A percentile compares a stretch with the other conserved stretches of the same genome.
phyloP scores from a whole-genome alignment of 768 basidiomycete species.

The Mycena alexandri region DNA sequence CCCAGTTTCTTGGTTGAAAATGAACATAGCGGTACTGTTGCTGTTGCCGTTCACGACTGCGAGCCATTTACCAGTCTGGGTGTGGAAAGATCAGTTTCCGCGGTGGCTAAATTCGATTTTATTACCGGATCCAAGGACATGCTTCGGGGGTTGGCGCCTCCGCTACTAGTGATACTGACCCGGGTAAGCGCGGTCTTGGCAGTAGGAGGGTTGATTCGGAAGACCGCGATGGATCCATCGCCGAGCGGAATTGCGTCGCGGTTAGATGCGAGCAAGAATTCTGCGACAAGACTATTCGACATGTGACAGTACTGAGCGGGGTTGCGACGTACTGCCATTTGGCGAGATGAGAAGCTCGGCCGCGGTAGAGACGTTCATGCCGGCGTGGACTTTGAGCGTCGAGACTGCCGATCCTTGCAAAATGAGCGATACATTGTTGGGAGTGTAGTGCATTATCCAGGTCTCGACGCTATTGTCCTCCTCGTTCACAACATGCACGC shows the following conservation, averaged over 20 bases:
- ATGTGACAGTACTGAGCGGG: neutral
- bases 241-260: slow-evolving; percentile 21
- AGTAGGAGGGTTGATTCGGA: slow-evolving; percentile 28
- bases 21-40: slow-evolving; percentile 31
- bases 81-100: neutral
- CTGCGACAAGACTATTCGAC: neutral
- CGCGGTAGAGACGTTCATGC: slow-evolving; percentile 29
- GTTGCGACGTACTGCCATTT: slow-evolving; percentile 23
- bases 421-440: slow-evolving; percentile 21
- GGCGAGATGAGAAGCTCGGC: slow-evolving; percentile 31
- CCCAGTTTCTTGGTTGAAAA: slow-evolving; percentile 26
- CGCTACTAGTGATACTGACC: slow-evolving; percentile 31
- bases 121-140: slow-evolving; percentile 32
- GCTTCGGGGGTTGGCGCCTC: slow-evolving; percentile 29
- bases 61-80: slow-evolving; percentile 28
- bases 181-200: slow-evolving; percentile 29
- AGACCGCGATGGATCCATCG: slow-evolving; percentile 27
- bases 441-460: slow-evolving; percentile 33
- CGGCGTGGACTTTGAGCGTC: slow-evolving; percentile 19
- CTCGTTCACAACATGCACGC: slow-evolving; percentile 30
- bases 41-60: slow-evolving; percentile 30
- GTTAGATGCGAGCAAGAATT: slow-evolving; percentile 27
- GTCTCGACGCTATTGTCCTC: slow-evolving; percentile 34
- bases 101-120: too few species aligned
- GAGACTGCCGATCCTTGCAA: slow-evolving; percentile 32